Base-by-base conservation (phyloP, 1,284 basidiomycete genomes). In the Cryptococcus wingfieldii region DNA sequence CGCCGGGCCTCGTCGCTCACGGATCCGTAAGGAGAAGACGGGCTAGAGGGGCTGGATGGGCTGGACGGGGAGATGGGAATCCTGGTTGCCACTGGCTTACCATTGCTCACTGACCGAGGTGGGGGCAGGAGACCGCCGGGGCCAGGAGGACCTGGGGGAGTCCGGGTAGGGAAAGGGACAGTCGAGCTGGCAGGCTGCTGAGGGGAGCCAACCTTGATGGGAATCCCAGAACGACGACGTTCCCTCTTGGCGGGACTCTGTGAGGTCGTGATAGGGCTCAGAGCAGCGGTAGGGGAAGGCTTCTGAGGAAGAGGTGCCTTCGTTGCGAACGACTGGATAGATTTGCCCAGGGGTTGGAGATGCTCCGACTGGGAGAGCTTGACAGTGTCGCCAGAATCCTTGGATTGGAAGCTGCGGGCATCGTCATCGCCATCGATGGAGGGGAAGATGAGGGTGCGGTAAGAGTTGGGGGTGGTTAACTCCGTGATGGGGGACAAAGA, bases 401-500 rank as follows among this genome's bases (percentile, higher is more conserved):
- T 49, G 9, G 61, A 62, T 42, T 61, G 59, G 4, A 59, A 47
- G 37, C 23, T 49, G 16, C 16, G n/a, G 31, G 16, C 31, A 28
- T 38, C 6, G 39, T 18, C 19, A 38, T 52, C 46, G 38, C 19
- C 42, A 18, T 57, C 52, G 18, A 62, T 58, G 3, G 31, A 41
- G 4, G 60, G 63, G 9, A 65, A 53, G 13, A 49, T 23, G 12
- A 60, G 56, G 27, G 60, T 55, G n/a, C 61, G 58, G 4, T 56
- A 38, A 10, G 67, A 67, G 2, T 51, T 55, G 1, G 64, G 66
- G 2, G 68, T 63, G 12, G 62, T 67, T 50, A 63, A 60, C 46
- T 72, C 70, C 9, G 66, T 72, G 56, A 72, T 70, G 23, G 70
- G 68, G 4, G 70, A 68, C 14, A 71, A 61, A 16, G 59, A 47